Percentiles rank a stretch among this genome's conserved stretches.
phyloP scores from a whole-genome alignment of 371 early-diverging fungal genomes.

The Mortierella sp. region DNA sequence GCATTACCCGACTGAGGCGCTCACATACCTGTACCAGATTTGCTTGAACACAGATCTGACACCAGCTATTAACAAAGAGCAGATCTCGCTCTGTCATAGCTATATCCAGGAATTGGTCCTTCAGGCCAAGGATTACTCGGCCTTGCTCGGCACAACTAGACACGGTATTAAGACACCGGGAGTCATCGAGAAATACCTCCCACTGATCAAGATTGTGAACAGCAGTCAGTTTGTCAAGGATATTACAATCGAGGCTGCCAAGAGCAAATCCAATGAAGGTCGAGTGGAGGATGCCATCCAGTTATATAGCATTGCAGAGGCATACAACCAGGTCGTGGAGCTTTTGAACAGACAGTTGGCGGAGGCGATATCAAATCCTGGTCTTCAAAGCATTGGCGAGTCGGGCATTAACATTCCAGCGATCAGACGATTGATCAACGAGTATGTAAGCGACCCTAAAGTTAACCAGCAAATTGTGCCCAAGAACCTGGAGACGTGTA shows the following conservation, averaged over 20 bases:
- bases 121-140: constrained; percentile 67
- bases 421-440: constrained; percentile 59
- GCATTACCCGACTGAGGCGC: constrained; percentile 67
- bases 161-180: constrained; percentile 68
- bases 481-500: constrained; percentile 62
- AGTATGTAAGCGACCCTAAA: constrained; percentile 59
- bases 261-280: constrained; percentile 75
- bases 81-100: constrained; percentile 58
- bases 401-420: constrained; percentile 31
- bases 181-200: constrained; percentile 71
- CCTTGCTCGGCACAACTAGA: constrained; percentile 65
- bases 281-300: constrained; percentile 78
- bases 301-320: constrained; percentile 81
- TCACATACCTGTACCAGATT: constrained; percentile 76
- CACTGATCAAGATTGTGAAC: constrained; percentile 68
- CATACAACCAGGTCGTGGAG: constrained; percentile 81
- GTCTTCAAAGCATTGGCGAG: constrained; percentile 29
- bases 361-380: constrained; percentile 66
- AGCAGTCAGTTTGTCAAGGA: constrained; percentile 69
- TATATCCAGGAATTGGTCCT: constrained; percentile 62
- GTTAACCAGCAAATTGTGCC: constrained; percentile 44
- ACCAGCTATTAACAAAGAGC: constrained; percentile 55
- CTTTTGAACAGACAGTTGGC: constrained; percentile 84
- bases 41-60: constrained; percentile 64
- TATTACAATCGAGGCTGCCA: constrained; percentile 77